A percentile compares a stretch with the other conserved stretches of the same genome.
Evolutionary conservation across 345 rosid genomes (phyloP).

Genomic region (Triadica sebifera): DNA sequence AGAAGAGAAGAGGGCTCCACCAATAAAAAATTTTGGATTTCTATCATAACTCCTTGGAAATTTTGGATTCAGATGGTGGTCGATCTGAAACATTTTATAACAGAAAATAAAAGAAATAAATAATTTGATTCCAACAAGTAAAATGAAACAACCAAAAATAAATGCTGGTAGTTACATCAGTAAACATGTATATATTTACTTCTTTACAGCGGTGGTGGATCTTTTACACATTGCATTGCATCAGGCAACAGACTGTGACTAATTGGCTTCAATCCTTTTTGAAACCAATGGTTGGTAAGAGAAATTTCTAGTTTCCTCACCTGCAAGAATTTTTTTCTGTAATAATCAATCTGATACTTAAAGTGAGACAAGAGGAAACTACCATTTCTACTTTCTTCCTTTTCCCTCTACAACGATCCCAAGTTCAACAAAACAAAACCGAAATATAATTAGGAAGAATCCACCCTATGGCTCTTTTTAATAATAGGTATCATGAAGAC

Average conservation of each 20-base stretch:
- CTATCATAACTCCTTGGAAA: neutral
- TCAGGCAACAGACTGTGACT: conserved; percentile 60
- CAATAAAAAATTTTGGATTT: too few species aligned
- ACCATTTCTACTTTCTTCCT: neutral
- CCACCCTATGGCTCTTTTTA: too few species aligned
- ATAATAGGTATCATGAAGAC: too few species aligned
- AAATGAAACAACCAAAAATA: neutral
- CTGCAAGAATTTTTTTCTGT: conserved; percentile 38
- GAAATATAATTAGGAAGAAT: too few species aligned
- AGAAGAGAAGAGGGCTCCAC: too few species aligned
- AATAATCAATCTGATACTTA: conserved; percentile 7
- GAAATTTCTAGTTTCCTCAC: conserved; percentile 77
- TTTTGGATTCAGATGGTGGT: neutral
- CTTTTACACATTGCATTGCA: conserved; percentile 57
- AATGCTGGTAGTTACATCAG: neutral
- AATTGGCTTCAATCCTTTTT: conserved; percentile 64
- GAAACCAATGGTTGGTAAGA: conserved; percentile 56
- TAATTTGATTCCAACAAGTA: neutral
- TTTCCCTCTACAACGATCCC: neutral
- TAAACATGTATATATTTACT: conserved; percentile 17
- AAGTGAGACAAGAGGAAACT: conserved; percentile 3
- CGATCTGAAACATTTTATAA: too few species aligned
- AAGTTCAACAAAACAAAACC: too few species aligned
- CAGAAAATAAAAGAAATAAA: neutral
- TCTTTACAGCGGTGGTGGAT: conserved; percentile 42